Evolutionary conservation across 495 filamentous ascomycete species (phyloP), one percentile per base, ranked within the genome.

Genomic region (Pyronema omphalodes): DNA sequence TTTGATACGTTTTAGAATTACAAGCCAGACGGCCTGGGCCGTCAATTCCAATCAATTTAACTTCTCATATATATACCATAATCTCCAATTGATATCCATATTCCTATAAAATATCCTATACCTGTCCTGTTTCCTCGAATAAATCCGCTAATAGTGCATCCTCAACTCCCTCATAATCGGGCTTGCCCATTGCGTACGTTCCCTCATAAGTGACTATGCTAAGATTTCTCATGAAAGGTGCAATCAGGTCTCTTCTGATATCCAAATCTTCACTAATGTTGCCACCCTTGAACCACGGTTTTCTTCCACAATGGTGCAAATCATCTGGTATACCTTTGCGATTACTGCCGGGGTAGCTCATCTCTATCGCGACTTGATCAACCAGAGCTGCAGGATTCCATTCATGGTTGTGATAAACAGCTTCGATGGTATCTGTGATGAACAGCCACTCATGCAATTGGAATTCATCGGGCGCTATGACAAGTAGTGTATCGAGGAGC

Each of bases 391-490:
- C 71, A 0, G 88, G 47, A 12, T 12, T 50, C 47, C 47, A 50
- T 23, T 50, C 47, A 19, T 50, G 47, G 23, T 23, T 34, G 29
- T 50, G 47, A 33, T 96, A 96, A 18, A 96, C 86, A 1, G 93
- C 88, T 63, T 99, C 91, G 58, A 94, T 88, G 37, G 88, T 95
- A 65, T 99, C 93, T 5, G 88, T 89, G 19, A 96, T 79, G 67
- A 93, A 99, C 14, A 96, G 76, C 91, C 91, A 99, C 70, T 94
- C 86, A 52, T 87, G 76, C 39, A 94, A 73, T 65, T 96, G 91
- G 67, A 95, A 99, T 63, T 96, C 91, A 57, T 99, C 93, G 0
- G 88, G 91, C 4, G 81, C 81, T 14, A 86, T 71, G n/a, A 84
- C 77, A 23, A 99, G 71, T 6, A 99, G 70, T 18, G 82, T 71